Conservation (phyloP, 768 basidiomycete species). For the Rhodotorula paludigena region DNA sequence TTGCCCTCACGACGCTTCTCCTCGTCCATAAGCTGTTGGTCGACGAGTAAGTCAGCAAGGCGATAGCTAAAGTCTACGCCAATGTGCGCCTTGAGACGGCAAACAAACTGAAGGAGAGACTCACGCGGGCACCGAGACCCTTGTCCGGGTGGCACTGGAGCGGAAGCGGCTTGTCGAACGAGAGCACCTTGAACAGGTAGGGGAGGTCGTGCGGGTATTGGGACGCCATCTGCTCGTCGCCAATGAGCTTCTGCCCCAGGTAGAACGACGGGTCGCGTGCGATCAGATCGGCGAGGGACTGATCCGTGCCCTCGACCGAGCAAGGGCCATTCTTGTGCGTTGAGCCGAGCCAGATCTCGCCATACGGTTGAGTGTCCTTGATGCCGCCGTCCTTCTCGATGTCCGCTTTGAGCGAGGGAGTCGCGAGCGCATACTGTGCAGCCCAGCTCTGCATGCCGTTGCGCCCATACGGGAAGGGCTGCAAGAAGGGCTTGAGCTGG, state of each 20-base stretch:
- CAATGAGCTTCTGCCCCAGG: conserved; percentile 33
- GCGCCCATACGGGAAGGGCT: conserved; percentile 38
- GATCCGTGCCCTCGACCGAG: conserved; percentile 6
- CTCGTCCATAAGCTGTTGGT: conserved; percentile 20
- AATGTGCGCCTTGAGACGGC: too few species aligned
- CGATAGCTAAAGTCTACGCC: accelerated
- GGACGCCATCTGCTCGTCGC: conserved; percentile 24
- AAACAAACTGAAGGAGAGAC: too few species aligned
- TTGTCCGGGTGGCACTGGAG: conserved; percentile 38
- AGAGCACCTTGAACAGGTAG: conserved; percentile 40
- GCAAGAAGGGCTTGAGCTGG: conserved; percentile 38
- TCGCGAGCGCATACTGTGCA: conserved; percentile 17
- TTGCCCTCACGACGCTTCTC: conserved; percentile 25
- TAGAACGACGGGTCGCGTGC: conserved; percentile 19
- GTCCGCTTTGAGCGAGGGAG: conserved; percentile 3
- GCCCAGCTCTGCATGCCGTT: conserved; percentile 13
- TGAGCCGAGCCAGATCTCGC: conserved; percentile 29
- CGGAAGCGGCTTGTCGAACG: conserved; percentile 41
- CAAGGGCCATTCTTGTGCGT: conserved; percentile 39
- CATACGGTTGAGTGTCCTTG: conserved; percentile 28
- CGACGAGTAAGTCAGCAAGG: background rate
- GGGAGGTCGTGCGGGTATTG: conserved; percentile 35
- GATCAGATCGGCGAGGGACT: conserved; percentile 20
- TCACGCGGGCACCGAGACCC: conserved; percentile 15
- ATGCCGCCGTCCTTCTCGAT: conserved; percentile 30